Evolutionary conservation across 2,329 filamentous ascomycete species (phyloP).

Genomic region (Colletotrichum viniferum): DNA sequence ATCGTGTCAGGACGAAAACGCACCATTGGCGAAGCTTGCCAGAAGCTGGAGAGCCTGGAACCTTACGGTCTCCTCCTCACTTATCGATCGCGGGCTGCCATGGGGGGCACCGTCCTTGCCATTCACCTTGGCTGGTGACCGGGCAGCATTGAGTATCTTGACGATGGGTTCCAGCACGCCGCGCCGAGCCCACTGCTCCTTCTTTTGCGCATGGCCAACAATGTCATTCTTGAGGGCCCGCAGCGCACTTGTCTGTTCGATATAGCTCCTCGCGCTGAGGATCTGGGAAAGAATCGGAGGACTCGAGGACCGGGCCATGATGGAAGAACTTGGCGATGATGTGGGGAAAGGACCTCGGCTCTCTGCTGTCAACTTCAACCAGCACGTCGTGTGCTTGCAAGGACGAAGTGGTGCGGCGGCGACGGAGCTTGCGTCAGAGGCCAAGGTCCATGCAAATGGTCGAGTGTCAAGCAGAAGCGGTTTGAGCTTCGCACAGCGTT

Average conservation of each 20-base stretch:
- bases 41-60: conserved; percentile 86
- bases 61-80: conserved; percentile 69
- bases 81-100: conserved; percentile 37
- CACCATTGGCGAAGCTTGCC: conserved; percentile 84
- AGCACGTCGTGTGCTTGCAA: conserved; percentile 11
- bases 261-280: conserved; percentile 53
- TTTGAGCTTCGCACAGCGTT: background rate
- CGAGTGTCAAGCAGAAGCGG: conserved; percentile 4
- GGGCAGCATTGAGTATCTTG: conserved; percentile 45
- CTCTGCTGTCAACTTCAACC: conserved; percentile 6
- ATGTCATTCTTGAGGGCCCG: conserved; percentile 85
- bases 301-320: conserved; percentile 59
- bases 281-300: conserved; percentile 63
- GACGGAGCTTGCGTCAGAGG: conserved; percentile 18
- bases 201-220: conserved; percentile 85
- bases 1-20: conserved; percentile 23
- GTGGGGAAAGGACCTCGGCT: background rate
- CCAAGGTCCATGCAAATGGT: conserved; percentile 15
- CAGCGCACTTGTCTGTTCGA: conserved; percentile 65
- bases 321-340: background rate
- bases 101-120: conserved; percentile 42
- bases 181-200: conserved; percentile 75
- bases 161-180: conserved; percentile 69
- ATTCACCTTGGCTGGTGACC: conserved; percentile 36
- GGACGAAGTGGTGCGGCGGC: conserved; percentile 1